Evolutionary conservation across 2,329 filamentous ascomycete genomes (phyloP).

Genomic region (Beauveria sp.): DNA sequence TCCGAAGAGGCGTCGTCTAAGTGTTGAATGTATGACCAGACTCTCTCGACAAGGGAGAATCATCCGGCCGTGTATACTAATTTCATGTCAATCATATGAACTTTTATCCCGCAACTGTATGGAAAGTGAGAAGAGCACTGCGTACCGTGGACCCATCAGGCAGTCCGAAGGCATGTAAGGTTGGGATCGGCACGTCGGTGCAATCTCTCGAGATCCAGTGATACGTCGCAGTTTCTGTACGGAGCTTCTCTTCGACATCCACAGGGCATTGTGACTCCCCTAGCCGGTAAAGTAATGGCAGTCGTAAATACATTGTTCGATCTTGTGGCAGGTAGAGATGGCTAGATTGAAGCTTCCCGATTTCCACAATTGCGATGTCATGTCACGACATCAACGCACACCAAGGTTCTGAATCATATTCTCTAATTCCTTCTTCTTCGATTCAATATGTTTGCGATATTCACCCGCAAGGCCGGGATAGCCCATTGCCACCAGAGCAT

Average conservation of each 20-base stretch:
- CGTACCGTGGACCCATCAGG: not conserved
- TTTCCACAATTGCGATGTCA: not conserved
- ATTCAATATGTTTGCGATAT: not conserved
- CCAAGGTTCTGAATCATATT: not conserved
- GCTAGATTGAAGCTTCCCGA: not conserved
- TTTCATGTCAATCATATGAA: too few relatives aligned
- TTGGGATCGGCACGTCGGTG: not conserved
- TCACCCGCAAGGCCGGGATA: not conserved
- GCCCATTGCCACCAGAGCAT: not conserved
- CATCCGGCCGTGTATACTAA: not conserved
- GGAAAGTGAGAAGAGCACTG: not conserved
- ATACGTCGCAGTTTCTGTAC: too few relatives aligned
- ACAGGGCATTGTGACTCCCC: too few relatives aligned
- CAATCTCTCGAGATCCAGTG: not conserved
- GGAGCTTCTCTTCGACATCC: too few relatives aligned
- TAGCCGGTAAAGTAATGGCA: too few relatives aligned
- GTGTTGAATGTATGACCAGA: not conserved
- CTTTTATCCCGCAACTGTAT: not conserved
- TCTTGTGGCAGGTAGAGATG: not conserved
- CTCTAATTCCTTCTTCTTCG: not conserved
- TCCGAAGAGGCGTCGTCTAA: not conserved
- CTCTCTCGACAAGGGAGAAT: not conserved
- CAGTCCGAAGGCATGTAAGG: not conserved
- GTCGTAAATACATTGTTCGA: not conserved
- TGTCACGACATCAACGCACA: not conserved